These are phyloP conservation scores for Lotus japonicus DNA, from an alignment of 306 rosid species.

Conservation along the genomic window DNA sequence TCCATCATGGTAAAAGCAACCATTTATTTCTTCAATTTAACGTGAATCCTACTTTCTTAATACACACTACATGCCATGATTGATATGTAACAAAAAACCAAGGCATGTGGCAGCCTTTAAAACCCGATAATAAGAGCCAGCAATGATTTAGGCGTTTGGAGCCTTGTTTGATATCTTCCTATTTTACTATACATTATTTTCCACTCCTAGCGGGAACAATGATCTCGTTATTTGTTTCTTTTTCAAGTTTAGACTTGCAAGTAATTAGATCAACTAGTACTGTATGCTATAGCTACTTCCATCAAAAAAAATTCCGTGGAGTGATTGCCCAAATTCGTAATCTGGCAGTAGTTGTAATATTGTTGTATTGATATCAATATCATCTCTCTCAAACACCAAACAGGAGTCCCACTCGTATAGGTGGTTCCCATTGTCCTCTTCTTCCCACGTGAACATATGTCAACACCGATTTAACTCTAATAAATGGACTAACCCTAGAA, in stretches of 20 bases:
- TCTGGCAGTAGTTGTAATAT: conserved; percentile 37
- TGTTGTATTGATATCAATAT: conserved; percentile 11
- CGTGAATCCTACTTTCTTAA: too few species aligned
- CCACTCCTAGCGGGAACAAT: neutral
- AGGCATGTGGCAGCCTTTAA: conserved; percentile 29
- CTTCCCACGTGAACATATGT: conserved; percentile 19
- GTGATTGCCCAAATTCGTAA: conserved; percentile 24
- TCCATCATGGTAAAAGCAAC: too few species aligned
- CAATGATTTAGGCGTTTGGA: conserved; percentile 21
- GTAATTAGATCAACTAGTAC: neutral
- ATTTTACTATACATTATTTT: neutral
- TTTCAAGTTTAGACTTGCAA: neutral
- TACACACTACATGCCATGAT: too few species aligned
- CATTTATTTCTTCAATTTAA: too few species aligned
- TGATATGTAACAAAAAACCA: neutral
- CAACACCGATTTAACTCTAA: conserved; percentile 10
- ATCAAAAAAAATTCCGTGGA: neutral
- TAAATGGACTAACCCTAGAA: conserved; percentile 35
- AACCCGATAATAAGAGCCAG: conserved; percentile 22
- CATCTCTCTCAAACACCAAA: conserved; percentile 26
- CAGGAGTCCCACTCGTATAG: neutral
- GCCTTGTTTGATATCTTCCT: conserved; percentile 16
- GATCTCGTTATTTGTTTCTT: neutral
- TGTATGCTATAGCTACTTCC: neutral
- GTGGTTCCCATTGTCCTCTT: conserved; percentile 19